These are phyloP conservation scores for Plasmopara halstedii DNA, from an alignment of 352 stramenopile genomes.

Conservation along the genomic window DNA sequence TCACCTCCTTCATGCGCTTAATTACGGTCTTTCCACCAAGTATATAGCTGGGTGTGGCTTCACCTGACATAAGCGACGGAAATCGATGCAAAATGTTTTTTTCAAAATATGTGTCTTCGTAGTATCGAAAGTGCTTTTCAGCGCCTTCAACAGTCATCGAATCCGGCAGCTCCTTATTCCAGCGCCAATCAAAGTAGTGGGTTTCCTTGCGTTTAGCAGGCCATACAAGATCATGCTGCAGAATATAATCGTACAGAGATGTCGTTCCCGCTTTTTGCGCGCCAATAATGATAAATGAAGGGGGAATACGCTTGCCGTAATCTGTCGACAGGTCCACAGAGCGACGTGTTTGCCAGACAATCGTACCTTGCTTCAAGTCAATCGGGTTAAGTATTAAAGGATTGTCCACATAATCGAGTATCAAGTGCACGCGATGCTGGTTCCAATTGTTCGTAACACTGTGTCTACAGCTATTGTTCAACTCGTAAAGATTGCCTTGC, in stretches of 20 bases:
- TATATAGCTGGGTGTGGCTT: conserved; percentile 90
- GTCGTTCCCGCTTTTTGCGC: conserved; percentile 96
- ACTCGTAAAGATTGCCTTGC: conserved; percentile 95
- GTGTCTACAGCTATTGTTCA: conserved; percentile 99
- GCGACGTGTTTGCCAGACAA: conserved; percentile 93
- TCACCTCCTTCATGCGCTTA: conserved; percentile 64
- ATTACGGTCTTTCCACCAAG: conserved; percentile 73
- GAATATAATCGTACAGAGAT: conserved; percentile 96
- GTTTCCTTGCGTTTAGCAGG: conserved; percentile 91
- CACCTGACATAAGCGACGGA: conserved; percentile 88
- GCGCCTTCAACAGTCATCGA: conserved; percentile 47
- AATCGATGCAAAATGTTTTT: conserved; percentile 76
- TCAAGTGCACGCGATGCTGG: conserved; percentile 93
- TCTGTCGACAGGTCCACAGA: conserved; percentile 90
- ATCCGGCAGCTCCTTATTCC: conserved; percentile 71
- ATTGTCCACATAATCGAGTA: conserved; percentile 97
- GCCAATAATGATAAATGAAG: conserved; percentile 95
- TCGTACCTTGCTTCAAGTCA: conserved; percentile 80
- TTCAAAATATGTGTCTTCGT: conserved; percentile 80
- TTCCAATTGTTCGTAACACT: conserved; percentile 89
- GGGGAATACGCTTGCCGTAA: conserved; percentile 61
- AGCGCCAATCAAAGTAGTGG: conserved; percentile 98
- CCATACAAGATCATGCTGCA: conserved; percentile 93
- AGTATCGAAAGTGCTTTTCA: conserved; percentile 54
- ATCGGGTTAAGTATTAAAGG: conserved; percentile 55